A percentile compares a stretch with the other conserved stretches of the same genome.
Conservation (phyloP, 2,329 filamentous ascomycete genomes). For the Elsinoe necatrix region DNA sequence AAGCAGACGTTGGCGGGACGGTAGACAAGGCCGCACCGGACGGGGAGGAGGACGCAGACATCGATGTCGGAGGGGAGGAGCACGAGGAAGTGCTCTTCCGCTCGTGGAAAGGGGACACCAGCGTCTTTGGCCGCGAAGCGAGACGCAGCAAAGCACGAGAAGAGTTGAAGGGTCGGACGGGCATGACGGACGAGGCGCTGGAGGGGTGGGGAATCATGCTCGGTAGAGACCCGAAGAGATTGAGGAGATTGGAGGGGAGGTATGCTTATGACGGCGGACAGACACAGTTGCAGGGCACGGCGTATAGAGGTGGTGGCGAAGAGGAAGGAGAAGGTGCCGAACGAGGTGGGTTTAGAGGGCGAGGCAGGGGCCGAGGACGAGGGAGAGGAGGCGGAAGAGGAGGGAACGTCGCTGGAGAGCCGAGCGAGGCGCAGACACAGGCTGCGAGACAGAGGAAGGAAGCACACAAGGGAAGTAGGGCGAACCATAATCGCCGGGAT, state of each 20-base stretch:
- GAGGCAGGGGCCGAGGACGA: slow-evolving; percentile 42
- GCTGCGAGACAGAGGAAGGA: slow-evolving; percentile 68
- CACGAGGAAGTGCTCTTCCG: slow-evolving; percentile 67
- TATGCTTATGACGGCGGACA: slow-evolving; percentile 62
- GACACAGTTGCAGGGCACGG: slow-evolving; percentile 53
- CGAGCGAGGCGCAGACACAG: slow-evolving; percentile 64
- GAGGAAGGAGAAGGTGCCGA: slow-evolving; percentile 49
- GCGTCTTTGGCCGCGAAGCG: slow-evolving; percentile 61
- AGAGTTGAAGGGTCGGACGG: slow-evolving; percentile 63
- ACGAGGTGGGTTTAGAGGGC: slow-evolving; percentile 36
- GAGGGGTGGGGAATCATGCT: slow-evolving; percentile 94
- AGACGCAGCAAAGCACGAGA: slow-evolving; percentile 55
- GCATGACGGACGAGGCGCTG: slow-evolving; percentile 86
- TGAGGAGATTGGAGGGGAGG: slow-evolving; percentile 62
- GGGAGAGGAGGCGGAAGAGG: slow-evolving; percentile 34
- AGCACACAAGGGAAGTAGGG: slow-evolving; percentile 68
- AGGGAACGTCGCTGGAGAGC: slow-evolving; percentile 53
- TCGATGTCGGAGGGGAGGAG: slow-evolving; percentile 39
- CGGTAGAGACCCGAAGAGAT: slow-evolving; percentile 58
- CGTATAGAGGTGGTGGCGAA: slow-evolving; percentile 50
- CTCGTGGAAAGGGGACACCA: slow-evolving; percentile 57
- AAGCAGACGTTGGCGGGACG: slow-evolving; percentile 81
- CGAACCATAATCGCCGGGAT: slow-evolving; percentile 80
- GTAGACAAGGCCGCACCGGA: slow-evolving; percentile 55
- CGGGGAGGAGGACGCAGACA: slow-evolving; percentile 44